Base-by-base conservation (phyloP, 768 basidiomycete species). In the Paxillus ammoniavirescens region DNA sequence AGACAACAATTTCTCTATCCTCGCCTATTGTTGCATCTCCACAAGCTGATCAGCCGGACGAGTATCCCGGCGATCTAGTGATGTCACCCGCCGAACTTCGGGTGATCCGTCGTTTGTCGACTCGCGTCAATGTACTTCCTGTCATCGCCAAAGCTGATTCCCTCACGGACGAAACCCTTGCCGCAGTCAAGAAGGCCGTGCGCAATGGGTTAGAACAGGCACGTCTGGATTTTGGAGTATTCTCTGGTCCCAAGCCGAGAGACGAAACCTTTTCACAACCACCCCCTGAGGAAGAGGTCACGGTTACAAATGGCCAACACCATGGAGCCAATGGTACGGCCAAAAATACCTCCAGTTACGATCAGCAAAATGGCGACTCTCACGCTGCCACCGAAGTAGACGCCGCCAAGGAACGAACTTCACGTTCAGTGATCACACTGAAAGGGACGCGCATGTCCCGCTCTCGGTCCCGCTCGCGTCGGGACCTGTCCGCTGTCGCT, bases 141-240 rank as follows among this genome's bases (percentile, higher is more conserved):
- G 82, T 93, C 49, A 80, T 94, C 58, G 87, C 87, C 13, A 86
- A 76, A 54, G 78, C 91, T 3, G 92, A 94, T 69, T 90, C 89
- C 37, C 76, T 94, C 55, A 93, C 92, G 36, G 87, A 93, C 64
- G 86, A 84, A 56, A 86, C 81, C 59, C 75, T 94, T 52, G 70
- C 71, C 42, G 80, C 82, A 43, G 77, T 92, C 47, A 93, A 92
- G 75, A 72, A 77, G 49, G 87, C 86, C 26, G 81, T 93, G n/a
- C 82, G 82, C 43, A 78, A 72, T 47, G 89, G 86, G 52, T 73
- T 93, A 37, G 73, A 73, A 48, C 79, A 81, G 49, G 85, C 86
- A 17, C 81, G 81, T 13, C 78, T 93, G 38, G 85, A 82, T 64
- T 87, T 91, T 65, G 90, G 91, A 45, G 83, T 93, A 17, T 91